phyloP scores from a whole-genome alignment of 208 protist genomes.

The Acanthamoeba comandoni region DNA sequence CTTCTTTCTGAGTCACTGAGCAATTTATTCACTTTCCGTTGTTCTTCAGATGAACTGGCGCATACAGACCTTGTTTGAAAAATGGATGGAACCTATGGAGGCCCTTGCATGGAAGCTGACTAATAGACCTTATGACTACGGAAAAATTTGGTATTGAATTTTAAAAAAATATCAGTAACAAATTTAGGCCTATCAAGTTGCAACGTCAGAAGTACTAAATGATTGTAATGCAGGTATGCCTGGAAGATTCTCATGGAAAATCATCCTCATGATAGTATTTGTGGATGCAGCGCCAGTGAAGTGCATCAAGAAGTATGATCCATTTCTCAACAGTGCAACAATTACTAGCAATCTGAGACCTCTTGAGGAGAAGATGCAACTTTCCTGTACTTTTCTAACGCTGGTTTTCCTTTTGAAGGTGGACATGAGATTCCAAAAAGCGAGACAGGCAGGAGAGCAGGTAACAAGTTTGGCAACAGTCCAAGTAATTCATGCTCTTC shows the following conservation, averaged over 20 bases:
- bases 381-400: no score
- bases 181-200: no score
- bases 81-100: constrained; percentile 61
- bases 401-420: no score
- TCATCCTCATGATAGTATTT: constrained; percentile 42
- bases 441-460: constrained; percentile 41
- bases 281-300: not conserved
- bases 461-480: not conserved
- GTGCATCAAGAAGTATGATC: constrained; percentile 49
- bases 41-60: constrained; percentile 33
- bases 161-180: no score
- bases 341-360: no score
- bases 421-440: constrained; percentile 37
- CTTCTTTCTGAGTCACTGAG: not conserved
- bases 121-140: not conserved
- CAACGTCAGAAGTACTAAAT: no score
- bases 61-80: constrained; percentile 22
- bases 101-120: constrained; percentile 37
- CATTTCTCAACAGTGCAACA: no score
- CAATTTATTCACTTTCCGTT: not conserved
- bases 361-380: no score
- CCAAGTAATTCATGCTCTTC: not conserved
- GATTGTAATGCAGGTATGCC: not conserved
- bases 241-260: constrained; percentile 46
- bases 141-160: constrained; percentile 15